Conservation (phyloP, 1,284 basidiomycete species). For the Cryptococcus wingfieldii region DNA sequence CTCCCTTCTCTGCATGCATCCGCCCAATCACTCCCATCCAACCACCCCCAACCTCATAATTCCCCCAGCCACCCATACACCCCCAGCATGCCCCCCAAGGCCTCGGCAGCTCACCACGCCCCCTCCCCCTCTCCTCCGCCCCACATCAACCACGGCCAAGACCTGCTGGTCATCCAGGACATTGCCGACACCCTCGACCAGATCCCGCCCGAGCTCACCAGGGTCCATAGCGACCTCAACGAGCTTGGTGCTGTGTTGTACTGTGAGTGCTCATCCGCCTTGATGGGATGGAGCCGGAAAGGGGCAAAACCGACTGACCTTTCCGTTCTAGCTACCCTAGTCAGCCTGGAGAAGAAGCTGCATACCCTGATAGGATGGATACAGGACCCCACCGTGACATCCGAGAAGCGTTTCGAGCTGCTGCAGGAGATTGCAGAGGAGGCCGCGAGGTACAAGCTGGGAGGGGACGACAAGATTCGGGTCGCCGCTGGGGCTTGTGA, state of each 20-base stretch:
- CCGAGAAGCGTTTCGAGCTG: slow-evolving; percentile 77
- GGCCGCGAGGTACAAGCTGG: slow-evolving; percentile 82
- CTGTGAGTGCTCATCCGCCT: slow-evolving; percentile 43
- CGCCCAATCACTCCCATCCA: too few species aligned
- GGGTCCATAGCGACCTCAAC: slow-evolving; percentile 89
- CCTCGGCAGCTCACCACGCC: not conserved
- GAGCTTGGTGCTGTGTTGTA: slow-evolving; percentile 97
- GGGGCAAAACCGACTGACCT: not conserved
- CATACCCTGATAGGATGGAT: slow-evolving; percentile 69
- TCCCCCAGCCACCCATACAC: not conserved
- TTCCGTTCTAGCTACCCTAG: slow-evolving; percentile 59
- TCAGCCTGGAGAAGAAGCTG: slow-evolving; percentile 73
- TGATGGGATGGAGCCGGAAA: not conserved
- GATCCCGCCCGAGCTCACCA: slow-evolving; percentile 88
- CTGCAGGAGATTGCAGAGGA: slow-evolving; percentile 92
- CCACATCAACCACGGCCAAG: slow-evolving; percentile 54
- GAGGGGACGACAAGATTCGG: slow-evolving; percentile 97
- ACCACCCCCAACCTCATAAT: not conserved
- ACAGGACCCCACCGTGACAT: slow-evolving; percentile 60
- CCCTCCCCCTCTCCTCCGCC: slow-evolving; percentile 54
- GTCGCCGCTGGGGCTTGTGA: slow-evolving; percentile 93
- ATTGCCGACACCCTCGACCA: slow-evolving; percentile 90
- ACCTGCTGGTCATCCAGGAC: slow-evolving; percentile 59
- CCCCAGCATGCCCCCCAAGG: not conserved
- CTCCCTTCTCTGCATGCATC: too few species aligned